Conservation (phyloP, 768 basidiomycete species). For the Grammothele lineata region DNA sequence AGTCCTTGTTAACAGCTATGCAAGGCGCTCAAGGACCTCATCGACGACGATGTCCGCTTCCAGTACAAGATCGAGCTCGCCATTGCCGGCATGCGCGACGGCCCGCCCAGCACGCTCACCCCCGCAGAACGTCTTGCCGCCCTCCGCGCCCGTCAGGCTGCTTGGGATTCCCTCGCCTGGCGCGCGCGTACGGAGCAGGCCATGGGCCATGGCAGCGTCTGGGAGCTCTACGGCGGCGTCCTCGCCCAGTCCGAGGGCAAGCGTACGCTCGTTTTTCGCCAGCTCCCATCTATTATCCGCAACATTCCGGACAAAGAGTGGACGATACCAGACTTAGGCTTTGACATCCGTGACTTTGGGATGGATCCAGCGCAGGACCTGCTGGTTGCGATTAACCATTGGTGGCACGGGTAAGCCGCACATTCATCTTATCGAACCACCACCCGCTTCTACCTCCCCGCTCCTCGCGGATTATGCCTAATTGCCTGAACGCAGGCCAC, state of each 20-base stretch:
- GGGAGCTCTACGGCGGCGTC: constrained; percentile 59
- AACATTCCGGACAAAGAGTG: constrained; percentile 44
- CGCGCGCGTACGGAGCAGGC: constrained; percentile 22
- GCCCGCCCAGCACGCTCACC: constrained; percentile 25
- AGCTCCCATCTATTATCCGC: constrained; percentile 46
- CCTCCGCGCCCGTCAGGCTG: constrained; percentile 28
- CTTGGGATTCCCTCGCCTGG: constrained; percentile 17
- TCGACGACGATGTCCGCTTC: constrained; percentile 11
- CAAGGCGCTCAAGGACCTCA: constrained; percentile 9
- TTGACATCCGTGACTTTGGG: constrained; percentile 49
- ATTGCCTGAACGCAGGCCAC: no score
- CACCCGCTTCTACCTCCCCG: no score
- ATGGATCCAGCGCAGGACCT: constrained; percentile 69
- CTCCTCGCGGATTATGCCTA: no score
- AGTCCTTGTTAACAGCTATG: constrained; percentile 15
- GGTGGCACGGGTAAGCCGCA: constrained; percentile 12
- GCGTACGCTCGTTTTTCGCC: constrained; percentile 37
- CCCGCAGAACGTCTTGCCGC: constrained; percentile 33
- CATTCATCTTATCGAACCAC: no score
- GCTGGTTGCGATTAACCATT: constrained; percentile 44
- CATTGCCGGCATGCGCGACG: constrained; percentile 38
- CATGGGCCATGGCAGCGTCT: constrained; percentile 42
- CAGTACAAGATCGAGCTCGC: constrained; percentile 32
- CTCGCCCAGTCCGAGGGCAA: constrained; percentile 38
- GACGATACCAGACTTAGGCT: constrained; percentile 30